These are phyloP conservation scores for Globisporangium megalacanthum DNA, from an alignment of 352 stramenopile genomes.

Conservation along the genomic window DNA sequence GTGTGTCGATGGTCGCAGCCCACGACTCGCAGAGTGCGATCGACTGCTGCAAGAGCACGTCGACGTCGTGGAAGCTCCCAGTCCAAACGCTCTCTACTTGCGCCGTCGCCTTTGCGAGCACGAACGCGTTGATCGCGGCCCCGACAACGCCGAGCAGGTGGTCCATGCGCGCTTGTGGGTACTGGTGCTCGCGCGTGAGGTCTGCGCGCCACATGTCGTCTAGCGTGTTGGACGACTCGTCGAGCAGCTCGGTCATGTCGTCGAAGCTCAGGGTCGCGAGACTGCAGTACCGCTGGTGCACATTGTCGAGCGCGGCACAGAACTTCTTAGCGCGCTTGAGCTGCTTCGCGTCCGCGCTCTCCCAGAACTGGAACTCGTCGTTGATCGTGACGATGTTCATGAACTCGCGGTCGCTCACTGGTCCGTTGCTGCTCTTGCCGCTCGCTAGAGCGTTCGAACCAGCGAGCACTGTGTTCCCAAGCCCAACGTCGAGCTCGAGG, in stretches of 20 bases:
- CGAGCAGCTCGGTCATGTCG: conserved; percentile 84
- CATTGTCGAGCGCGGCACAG: conserved; percentile 67
- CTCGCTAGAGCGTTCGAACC: conserved; percentile 1
- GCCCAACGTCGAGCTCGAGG: conserved; percentile 60
- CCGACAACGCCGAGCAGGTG: conserved; percentile 84
- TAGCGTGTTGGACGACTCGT: conserved; percentile 78
- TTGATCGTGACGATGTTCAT: conserved; percentile 77
- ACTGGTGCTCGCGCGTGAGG: conserved; percentile 52
- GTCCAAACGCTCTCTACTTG: conserved; percentile 53
- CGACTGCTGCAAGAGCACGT: conserved; percentile 47
- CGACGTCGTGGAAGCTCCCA: conserved; percentile 49
- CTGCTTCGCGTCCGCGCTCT: conserved; percentile 46
- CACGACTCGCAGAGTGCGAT: conserved; percentile 84
- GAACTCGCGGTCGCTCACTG: conserved; percentile 27
- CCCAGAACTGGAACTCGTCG: conserved; percentile 89
- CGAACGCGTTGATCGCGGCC: conserved; percentile 64
- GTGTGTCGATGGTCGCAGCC: conserved; percentile 52
- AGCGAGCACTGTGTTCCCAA: conserved; percentile 37
- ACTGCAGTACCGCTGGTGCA: conserved; percentile 70
- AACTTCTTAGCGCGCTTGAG: conserved; percentile 75
- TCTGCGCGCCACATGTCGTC: conserved; percentile 88
- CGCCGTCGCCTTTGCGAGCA: conserved; percentile 42
- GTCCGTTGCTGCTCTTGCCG: neutral
- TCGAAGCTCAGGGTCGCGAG: conserved; percentile 57
- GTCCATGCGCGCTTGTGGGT: conserved; percentile 85